Evolutionary conservation across 768 basidiomycete genomes (phyloP).

Genomic region (Boletus reticuloceps): DNA sequence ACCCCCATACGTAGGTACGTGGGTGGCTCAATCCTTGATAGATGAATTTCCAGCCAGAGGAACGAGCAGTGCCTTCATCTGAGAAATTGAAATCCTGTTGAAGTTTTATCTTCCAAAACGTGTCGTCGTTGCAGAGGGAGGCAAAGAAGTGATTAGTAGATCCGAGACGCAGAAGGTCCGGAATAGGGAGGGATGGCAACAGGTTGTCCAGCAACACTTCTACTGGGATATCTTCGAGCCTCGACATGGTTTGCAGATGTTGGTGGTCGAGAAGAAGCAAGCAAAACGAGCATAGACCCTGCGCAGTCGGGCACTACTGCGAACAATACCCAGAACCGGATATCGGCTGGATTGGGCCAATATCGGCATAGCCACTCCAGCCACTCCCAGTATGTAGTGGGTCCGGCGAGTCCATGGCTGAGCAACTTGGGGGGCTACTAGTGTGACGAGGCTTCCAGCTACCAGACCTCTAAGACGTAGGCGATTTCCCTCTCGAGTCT

Average conservation of each 20-base stretch:
- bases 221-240: slow-evolving; percentile 57
- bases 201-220: slow-evolving; percentile 80
- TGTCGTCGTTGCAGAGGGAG: slow-evolving; percentile 62
- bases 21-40: slow-evolving; percentile 67
- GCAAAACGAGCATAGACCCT: not conserved
- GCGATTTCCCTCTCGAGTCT: no score
- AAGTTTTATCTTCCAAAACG: slow-evolving; percentile 74
- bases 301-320: slow-evolving; percentile 2
- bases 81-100: slow-evolving; percentile 77
- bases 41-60: slow-evolving; percentile 75
- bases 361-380: slow-evolving; percentile 25
- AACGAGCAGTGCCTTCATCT: slow-evolving; percentile 66
- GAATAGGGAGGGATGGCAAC: slow-evolving; percentile 51
- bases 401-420: no score
- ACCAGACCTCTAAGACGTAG: no score
- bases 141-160: slow-evolving; percentile 67
- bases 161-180: slow-evolving; percentile 57
- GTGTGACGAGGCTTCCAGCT: no score
- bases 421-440: no score
- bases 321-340: slow-evolving; percentile 1
- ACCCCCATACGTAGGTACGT: slow-evolving; percentile 61
- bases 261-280: slow-evolving; percentile 2
- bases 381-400: not conserved
- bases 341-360: slow-evolving; percentile 12
- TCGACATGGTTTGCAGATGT: slow-evolving; percentile 30